Conservation (phyloP, 768 basidiomycete genomes). For the Sarcodon sp. region DNA sequence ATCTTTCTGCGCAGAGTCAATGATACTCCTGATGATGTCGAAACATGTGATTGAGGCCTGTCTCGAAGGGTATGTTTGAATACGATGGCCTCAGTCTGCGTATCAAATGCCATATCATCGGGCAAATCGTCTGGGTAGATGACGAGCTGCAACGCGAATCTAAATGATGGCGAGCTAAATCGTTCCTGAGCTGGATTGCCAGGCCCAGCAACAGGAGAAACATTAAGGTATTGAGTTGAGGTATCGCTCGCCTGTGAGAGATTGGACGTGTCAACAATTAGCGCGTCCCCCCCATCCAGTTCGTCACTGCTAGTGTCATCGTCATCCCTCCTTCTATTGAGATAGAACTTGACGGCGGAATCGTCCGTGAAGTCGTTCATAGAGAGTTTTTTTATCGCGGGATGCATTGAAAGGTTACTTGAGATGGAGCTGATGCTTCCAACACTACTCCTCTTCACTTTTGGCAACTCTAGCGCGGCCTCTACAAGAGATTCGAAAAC, state of each 20-base stretch:
- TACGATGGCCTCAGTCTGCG: conserved; percentile 87
- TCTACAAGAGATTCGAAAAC: conserved; percentile 83
- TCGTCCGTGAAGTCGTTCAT: conserved; percentile 99
- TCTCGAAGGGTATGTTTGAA: conserved; percentile 65
- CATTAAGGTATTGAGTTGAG: conserved; percentile 25
- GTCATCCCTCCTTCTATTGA: conserved; percentile 46
- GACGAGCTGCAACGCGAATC: conserved; percentile 78
- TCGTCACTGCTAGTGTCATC: conserved; percentile 13
- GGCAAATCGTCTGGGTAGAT: conserved; percentile 89
- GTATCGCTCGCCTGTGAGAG: conserved; percentile 16
- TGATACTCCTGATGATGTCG: conserved; percentile 39
- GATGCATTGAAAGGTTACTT: conserved; percentile 88
- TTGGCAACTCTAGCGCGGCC: conserved; percentile 68
- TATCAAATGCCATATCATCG: conserved; percentile 91
- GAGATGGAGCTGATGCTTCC: conserved; percentile 91
- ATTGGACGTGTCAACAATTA: conserved; percentile 22
- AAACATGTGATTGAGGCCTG: conserved; percentile 25
- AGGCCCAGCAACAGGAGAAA: conserved; percentile 22
- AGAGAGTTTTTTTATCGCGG: conserved; percentile 84
- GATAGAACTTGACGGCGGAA: conserved; percentile 91
- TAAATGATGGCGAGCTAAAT: conserved; percentile 70
- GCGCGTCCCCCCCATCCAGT: conserved; percentile 22
- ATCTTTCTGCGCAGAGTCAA: conserved; percentile 62
- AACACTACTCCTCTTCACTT: conserved; percentile 87
- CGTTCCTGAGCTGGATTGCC: conserved; percentile 50